These are phyloP conservation scores for Chalciporus chontae DNA, from an alignment of 768 basidiomycete genomes.

Conservation along the genomic window DNA sequence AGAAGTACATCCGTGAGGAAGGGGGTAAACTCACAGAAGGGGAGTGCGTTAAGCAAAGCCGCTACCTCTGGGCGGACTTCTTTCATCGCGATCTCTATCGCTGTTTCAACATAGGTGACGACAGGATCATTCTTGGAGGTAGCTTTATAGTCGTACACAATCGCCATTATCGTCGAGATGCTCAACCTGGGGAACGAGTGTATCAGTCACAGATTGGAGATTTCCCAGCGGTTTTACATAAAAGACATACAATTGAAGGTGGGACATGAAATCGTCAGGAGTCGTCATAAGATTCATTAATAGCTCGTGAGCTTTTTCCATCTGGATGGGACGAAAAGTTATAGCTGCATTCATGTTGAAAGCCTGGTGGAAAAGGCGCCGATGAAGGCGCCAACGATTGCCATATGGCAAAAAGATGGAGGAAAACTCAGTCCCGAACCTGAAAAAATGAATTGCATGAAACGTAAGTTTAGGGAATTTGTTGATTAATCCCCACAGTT, in stretches of 20 bases:
- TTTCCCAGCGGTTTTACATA: not conserved
- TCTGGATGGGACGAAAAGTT: constrained; percentile 29
- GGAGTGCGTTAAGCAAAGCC: constrained; percentile 7
- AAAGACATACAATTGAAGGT: constrained; percentile 14
- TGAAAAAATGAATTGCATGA: not conserved
- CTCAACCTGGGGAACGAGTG: not conserved
- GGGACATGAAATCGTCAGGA: constrained; percentile 18
- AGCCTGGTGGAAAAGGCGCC: constrained; percentile 33
- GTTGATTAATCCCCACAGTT: not conserved
- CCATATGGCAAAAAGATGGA: constrained; percentile 19
- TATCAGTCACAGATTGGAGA: not conserved
- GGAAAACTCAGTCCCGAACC: constrained; percentile 14
- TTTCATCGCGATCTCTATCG: constrained; percentile 3
- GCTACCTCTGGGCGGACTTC: constrained; percentile 8
- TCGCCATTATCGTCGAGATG: constrained; percentile 11
- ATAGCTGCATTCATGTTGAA: constrained; percentile 25
- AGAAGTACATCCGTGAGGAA: not conserved
- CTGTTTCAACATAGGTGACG: constrained; percentile 8
- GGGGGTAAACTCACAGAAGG: constrained; percentile 4
- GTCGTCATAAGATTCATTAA: constrained; percentile 23
- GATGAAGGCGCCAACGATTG: constrained; percentile 17
- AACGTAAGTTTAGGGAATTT: not conserved
- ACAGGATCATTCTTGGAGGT: constrained; percentile 8
- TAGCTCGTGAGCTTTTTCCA: constrained; percentile 25
- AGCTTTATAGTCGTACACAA: constrained; percentile 10